These are phyloP conservation scores for Debaryomyces castellii DNA, from an alignment of 805 yeast genomes.

Conservation along the genomic window DNA sequence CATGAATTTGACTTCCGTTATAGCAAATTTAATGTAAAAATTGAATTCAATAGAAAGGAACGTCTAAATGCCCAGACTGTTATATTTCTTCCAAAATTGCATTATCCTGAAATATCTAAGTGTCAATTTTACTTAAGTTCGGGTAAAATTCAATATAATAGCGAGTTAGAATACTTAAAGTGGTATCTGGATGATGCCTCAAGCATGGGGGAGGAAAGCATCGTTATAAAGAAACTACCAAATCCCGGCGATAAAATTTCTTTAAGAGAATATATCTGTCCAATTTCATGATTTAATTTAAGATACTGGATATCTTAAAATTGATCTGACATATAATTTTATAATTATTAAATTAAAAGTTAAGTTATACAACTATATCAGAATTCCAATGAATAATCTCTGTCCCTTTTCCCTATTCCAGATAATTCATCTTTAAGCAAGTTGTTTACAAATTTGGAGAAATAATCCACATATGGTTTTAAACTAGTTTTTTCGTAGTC, in stretches of 20 bases:
- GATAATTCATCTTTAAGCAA: constrained; percentile 56
- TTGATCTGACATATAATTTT: not conserved
- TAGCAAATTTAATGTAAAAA: constrained; percentile 46
- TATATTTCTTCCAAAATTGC: constrained; percentile 71
- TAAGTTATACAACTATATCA: constrained; percentile 7
- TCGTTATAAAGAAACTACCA: not conserved
- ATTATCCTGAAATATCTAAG: constrained; percentile 54
- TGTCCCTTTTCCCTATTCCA: constrained; percentile 29
- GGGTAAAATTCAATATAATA: constrained; percentile 57
- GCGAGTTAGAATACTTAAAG: constrained; percentile 53
- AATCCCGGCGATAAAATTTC: not conserved
- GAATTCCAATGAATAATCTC: constrained; percentile 35
- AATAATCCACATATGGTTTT: constrained; percentile 67
- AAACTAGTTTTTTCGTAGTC: constrained; percentile 68
- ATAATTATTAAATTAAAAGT: too few relatives aligned
- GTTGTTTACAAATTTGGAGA: constrained; percentile 59
- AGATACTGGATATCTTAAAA: not conserved
- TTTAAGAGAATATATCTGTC: not conserved
- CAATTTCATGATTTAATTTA: not conserved
- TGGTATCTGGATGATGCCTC: constrained; percentile 47
- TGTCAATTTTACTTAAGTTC: constrained; percentile 49
- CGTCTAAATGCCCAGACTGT: constrained; percentile 44
- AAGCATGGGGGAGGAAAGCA: not conserved
- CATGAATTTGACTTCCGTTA: constrained; percentile 60
- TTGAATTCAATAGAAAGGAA: constrained; percentile 25